Conservation (phyloP, 306 rosid genomes). For the Gastrolobium bilobum region DNA sequence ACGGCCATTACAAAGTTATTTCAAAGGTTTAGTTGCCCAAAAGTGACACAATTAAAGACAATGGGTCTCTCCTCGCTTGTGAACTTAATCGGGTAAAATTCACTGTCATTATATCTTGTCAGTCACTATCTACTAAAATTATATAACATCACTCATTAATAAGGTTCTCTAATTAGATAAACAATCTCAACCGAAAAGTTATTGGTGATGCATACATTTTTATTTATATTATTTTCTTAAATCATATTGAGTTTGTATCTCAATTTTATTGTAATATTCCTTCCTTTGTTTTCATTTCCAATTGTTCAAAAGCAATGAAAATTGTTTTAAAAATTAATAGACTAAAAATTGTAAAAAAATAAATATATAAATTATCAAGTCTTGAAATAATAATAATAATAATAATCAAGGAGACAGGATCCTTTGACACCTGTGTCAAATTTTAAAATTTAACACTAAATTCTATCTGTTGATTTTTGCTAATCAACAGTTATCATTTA, state of each 20-base stretch:
- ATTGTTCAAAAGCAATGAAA: neutral
- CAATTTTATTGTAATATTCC: too few species aligned
- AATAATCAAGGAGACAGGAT: too few species aligned
- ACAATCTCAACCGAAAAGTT: neutral
- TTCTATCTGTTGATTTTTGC: too few species aligned
- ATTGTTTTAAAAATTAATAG: neutral
- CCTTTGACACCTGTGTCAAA: too few species aligned
- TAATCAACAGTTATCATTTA: too few species aligned
- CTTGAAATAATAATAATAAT: too few species aligned
- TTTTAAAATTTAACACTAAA: too few species aligned
- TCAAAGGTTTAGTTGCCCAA: too few species aligned
- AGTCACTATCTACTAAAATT: neutral
- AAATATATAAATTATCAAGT: neutral
- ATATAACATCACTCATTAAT: neutral
- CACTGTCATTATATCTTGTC: neutral
- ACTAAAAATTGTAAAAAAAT: neutral
- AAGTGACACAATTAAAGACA: too few species aligned
- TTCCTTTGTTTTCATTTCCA: too few species aligned
- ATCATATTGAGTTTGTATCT: neutral
- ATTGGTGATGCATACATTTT: neutral
- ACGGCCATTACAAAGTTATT: too few species aligned
- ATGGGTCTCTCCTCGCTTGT: too few species aligned
- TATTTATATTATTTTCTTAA: neutral
- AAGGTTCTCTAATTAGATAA: neutral
- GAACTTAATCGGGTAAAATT: neutral